Base-by-base conservation (phyloP, 2,329 filamentous ascomycete genomes). In the Phaeosphaeria sp. region DNA sequence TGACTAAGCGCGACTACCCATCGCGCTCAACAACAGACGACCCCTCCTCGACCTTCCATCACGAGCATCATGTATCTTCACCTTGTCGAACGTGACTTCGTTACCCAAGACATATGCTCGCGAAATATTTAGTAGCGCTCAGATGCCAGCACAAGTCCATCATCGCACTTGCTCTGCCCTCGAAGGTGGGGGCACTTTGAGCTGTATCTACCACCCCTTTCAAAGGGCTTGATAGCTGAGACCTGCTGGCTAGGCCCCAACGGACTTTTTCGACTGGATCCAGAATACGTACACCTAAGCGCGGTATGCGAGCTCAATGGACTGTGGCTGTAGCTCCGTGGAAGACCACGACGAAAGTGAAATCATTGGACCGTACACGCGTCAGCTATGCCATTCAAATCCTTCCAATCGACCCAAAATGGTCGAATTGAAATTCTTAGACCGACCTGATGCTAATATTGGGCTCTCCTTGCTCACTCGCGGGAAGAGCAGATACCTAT, bases 1-100 rank as follows among this genome's bases (percentile, higher is more conserved):
- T 62, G 60, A 62, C 57, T 62, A 59, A 62, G 59, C 57, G 25
- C 2, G 6, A 22, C 15, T 18, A 43, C 40, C 43, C n/a, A 48
- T 36, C 17, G 9, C 13, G 18, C 39, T 45, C 13, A 36, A 40
- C 20, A 8, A 13, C 25, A 46, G 22, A 46, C 44, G 11, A 33
- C 11, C 20, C 21, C 15, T 36, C 30, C 11, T 2, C 24, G 18
- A 24, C 18, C 36, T 50, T 17, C 20, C 30, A 36, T 36, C 30
- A 13, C 11, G 15, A 36, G 30, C 30, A 36, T 13, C 3, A 13
- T 7, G 6, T 13, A 36, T 36, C 30, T 36, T 13, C 30, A 36
- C 5, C 6, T 36, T 36, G 15, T 36, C 30, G 15, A 3, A 7
- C 15, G 3, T 7, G 30, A 36, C 15, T 13, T 13, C 15, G 30